Evolutionary conservation across 495 filamentous ascomycete species (phyloP), one percentile per base, ranked within the genome.

Genomic region (Xylaria telfairii): DNA sequence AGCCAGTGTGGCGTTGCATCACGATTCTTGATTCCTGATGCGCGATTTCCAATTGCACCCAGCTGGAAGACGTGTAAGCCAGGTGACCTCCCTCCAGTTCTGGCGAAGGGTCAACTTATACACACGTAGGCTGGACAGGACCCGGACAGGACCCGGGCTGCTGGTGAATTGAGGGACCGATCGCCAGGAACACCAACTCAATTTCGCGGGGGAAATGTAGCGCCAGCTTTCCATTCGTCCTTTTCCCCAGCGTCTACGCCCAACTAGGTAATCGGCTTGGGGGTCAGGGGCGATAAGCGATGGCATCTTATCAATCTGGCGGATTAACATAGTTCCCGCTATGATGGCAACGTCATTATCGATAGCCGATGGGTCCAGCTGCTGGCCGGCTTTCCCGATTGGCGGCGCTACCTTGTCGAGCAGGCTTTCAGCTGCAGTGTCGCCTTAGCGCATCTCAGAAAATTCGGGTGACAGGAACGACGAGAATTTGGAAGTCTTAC

Each of bases 401-500:
- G 68, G 68, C 8, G 15, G 37, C 56, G 56, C 19, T 28, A 44
- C 32, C 39, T 19, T 24, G 30, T 26, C 37, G 32, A 13, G 19
- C 30, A 39, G 24, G n/a, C 37, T 56, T 57, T 57, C 68, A 70
- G 68, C 68, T 56, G 54, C 65, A 57, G 49, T 54, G n/a, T 34
- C 39, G 54, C 53, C 37, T n/a, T 68, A 68, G 67, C 30, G 56
- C 56, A 47, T 61, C 21, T 28, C 44, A 56, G 56, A 69, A 69
- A 61, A 59, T 49, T 69, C 56, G 67, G 67, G 54, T 62, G 67
- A 60, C 54, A 30, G 67, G 65, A 68, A 60, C 39, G 7, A 30
- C 60, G 37, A 63, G 12, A 46, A 53, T 53, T 61, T 65, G 59
- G 68, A 70, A 69, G 32, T 65, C 60, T 70, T 57, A 68, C 68